Evolutionary conservation across 768 basidiomycete species (phyloP).

Genomic region (Podaxis sp.): DNA sequence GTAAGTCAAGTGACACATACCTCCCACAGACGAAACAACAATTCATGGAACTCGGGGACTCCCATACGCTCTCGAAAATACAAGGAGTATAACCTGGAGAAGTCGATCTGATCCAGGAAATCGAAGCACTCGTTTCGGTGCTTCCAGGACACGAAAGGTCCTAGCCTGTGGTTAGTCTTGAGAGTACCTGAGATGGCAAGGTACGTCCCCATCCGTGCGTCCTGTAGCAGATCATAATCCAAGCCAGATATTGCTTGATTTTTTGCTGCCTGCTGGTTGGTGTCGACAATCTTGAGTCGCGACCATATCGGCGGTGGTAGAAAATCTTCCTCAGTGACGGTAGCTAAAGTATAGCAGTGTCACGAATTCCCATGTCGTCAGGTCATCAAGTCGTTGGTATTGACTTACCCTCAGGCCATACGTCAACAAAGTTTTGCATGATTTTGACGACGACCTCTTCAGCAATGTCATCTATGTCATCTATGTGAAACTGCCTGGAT

Average conservation of each 20-base stretch:
- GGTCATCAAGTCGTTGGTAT: too few relatives aligned
- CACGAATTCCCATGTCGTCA: too few relatives aligned
- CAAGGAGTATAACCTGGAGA: not conserved
- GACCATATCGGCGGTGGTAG: not conserved
- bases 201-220: not conserved
- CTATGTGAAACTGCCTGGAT: not conserved
- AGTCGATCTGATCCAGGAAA: not conserved
- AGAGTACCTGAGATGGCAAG: not conserved
- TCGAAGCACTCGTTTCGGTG: not conserved
- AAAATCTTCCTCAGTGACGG: not conserved
- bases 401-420: too few relatives aligned
- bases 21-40: not conserved
- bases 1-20: too few relatives aligned
- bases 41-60: not conserved
- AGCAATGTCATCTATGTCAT: not conserved
- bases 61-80: not conserved
- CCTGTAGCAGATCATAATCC: not conserved
- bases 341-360: too few relatives aligned
- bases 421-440: not conserved
- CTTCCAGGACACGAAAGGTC: not conserved
- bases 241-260: too few relatives aligned
- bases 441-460: not conserved
- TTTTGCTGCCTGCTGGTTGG: too few relatives aligned
- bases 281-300: too few relatives aligned
- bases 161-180: not conserved